Conservation (phyloP, 306 rosid species). For the Mimosa pudica region DNA sequence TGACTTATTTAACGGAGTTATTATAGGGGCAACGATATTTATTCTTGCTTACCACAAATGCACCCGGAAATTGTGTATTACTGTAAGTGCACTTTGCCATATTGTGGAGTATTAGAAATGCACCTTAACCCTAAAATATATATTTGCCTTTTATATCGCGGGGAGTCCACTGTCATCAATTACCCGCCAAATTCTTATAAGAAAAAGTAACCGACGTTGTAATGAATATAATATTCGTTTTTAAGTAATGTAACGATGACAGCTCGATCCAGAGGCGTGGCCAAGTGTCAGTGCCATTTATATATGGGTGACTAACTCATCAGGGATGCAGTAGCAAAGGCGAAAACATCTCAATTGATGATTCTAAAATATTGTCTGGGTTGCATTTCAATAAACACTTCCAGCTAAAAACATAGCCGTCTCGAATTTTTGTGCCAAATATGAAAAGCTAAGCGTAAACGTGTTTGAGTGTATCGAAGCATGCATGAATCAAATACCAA, state of each 20-base stretch:
- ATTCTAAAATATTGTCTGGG: not conserved
- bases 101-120: too few relatives aligned
- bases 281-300: not conserved
- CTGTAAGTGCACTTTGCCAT: too few relatives aligned
- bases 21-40: too few relatives aligned
- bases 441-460: not conserved
- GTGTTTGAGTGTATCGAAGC: not conserved
- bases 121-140: too few relatives aligned
- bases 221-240: not conserved
- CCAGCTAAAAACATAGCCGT: not conserved
- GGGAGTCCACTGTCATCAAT: slow-evolving; percentile 32
- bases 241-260: not conserved
- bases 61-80: too few relatives aligned
- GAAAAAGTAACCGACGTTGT: not conserved
- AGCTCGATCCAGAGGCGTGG: not conserved
- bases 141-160: not conserved
- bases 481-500: not conserved
- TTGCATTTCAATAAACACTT: not conserved
- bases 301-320: not conserved
- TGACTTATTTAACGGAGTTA: too few relatives aligned
- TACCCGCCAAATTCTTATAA: not conserved
- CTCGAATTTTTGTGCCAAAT: not conserved
- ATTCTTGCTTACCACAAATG: too few relatives aligned
- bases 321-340: not conserved
- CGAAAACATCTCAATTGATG: not conserved